Conservation (phyloP, 2,329 filamentous ascomycete species). For the Ophiostoma sp. region DNA sequence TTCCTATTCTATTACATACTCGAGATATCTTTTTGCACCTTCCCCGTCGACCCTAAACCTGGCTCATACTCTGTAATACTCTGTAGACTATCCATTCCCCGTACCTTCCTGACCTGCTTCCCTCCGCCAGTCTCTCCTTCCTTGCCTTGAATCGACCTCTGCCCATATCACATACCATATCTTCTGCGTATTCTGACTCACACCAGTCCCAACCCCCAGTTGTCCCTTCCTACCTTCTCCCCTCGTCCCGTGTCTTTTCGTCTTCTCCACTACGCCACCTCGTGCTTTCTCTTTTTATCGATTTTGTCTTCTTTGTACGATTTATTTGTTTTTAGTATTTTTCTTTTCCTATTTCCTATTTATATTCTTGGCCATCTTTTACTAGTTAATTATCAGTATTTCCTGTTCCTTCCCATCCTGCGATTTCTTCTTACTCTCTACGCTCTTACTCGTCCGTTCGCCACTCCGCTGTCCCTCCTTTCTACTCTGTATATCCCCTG, state of each 20-base stretch:
- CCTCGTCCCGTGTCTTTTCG: constrained; percentile 17
- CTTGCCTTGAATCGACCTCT: not conserved
- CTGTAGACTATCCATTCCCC: not conserved
- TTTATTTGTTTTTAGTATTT: not conserved
- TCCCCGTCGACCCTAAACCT: not conserved
- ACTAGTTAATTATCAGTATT: constrained; percentile 7
- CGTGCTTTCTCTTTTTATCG: constrained; percentile 10
- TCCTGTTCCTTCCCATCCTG: not conserved
- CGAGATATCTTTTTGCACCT: not conserved
- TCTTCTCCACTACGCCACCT: constrained; percentile 12
- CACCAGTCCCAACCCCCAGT: constrained; percentile 1
- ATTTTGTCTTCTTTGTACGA: not conserved
- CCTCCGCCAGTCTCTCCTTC: not conserved
- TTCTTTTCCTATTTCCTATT: not conserved
- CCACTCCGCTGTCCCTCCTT: constrained; percentile 2
- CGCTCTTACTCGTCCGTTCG: not conserved
- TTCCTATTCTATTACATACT: not conserved
- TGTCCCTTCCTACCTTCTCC: not conserved
- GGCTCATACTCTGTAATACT: not conserved
- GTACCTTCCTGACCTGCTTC: not conserved
- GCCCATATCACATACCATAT: not conserved
- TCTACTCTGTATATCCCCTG: not conserved
- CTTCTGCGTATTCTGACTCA: constrained; percentile 19
- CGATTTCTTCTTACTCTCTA: constrained; percentile 9
- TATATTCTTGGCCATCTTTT: not conserved